These are phyloP conservation scores for Puccinia triticina DNA, from an alignment of 1,284 basidiomycete species.

Conservation along the genomic window DNA sequence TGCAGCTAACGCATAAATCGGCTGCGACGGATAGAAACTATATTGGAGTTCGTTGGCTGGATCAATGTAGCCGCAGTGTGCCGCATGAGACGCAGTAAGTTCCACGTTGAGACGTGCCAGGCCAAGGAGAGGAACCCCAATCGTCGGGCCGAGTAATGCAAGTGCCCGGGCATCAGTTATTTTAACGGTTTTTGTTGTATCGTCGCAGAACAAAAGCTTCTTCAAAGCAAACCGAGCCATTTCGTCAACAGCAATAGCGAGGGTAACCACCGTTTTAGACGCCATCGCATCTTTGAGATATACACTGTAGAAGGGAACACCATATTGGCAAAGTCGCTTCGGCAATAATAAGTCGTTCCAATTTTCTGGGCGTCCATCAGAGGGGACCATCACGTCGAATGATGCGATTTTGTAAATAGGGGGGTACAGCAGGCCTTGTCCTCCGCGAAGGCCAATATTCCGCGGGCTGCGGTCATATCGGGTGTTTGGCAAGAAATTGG, in stretches of 20 bases:
- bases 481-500: not conserved
- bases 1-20: not conserved
- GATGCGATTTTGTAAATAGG: not conserved
- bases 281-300: not conserved
- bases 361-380: not conserved
- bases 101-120: no score
- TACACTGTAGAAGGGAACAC: not conserved
- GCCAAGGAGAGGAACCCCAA: slow-evolving; percentile 1
- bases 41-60: not conserved
- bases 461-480: not conserved
- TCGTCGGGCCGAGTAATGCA: not conserved
- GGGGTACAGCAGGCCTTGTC: not conserved
- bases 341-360: not conserved
- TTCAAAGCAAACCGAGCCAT: not conserved
- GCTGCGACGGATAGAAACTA: slow-evolving; percentile 2
- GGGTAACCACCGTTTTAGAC: not conserved
- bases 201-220: not conserved
- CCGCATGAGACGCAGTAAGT: no score
- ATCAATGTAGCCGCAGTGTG: not conserved
- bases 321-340: not conserved
- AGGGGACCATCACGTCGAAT: not conserved
- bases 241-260: not conserved
- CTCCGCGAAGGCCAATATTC: not conserved
- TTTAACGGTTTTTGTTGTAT: not conserved
- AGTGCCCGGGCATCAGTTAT: not conserved